These are phyloP conservation scores for Adansonia madagascariensis DNA, from an alignment of 441 rosid species.

Conservation along the genomic window DNA sequence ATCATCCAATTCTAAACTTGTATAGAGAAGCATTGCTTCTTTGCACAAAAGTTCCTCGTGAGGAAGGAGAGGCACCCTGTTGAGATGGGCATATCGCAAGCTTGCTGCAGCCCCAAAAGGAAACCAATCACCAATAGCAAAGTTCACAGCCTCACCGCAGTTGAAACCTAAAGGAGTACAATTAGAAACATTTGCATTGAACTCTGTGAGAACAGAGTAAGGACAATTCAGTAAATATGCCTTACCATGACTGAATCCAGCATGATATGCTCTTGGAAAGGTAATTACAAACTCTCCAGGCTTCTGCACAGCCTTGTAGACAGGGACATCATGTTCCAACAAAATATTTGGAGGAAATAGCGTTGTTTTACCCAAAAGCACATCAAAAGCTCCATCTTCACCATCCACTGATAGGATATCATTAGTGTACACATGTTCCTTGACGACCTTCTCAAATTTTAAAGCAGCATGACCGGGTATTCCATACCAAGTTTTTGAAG, in stretches of 20 bases:
- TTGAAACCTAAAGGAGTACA: conserved; percentile 72
- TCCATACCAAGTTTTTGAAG: conserved; percentile 99
- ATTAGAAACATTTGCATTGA: conserved; percentile 12
- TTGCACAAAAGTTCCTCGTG: conserved; percentile 95
- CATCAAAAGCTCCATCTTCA: conserved; percentile 98
- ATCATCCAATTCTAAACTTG: conserved; percentile 59
- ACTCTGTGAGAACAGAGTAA: conserved; percentile 8
- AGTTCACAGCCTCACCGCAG: conserved; percentile 99
- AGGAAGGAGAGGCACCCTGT: conserved; percentile 90
- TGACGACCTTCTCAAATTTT: conserved; percentile 88
- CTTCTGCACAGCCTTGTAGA: conserved; percentile 93
- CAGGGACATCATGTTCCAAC: conserved; percentile 85
- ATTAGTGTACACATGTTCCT: conserved; percentile 73
- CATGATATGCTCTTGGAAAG: conserved; percentile 98
- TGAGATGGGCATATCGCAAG: conserved; percentile 84
- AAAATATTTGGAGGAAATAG: conserved; percentile 88
- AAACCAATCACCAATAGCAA: conserved; percentile 97
- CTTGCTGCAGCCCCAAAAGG: conserved; percentile 92
- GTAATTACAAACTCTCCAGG: conserved; percentile 96
- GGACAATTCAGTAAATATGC: neutral
- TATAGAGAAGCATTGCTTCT: conserved; percentile 83
- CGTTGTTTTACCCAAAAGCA: conserved; percentile 96
- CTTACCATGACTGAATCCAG: conserved; percentile 98
- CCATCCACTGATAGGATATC: conserved; percentile 79
- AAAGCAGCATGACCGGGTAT: conserved; percentile 93